Base-by-base conservation (phyloP, 73 alveolate genomes). In the Paramecium bursaria region DNA sequence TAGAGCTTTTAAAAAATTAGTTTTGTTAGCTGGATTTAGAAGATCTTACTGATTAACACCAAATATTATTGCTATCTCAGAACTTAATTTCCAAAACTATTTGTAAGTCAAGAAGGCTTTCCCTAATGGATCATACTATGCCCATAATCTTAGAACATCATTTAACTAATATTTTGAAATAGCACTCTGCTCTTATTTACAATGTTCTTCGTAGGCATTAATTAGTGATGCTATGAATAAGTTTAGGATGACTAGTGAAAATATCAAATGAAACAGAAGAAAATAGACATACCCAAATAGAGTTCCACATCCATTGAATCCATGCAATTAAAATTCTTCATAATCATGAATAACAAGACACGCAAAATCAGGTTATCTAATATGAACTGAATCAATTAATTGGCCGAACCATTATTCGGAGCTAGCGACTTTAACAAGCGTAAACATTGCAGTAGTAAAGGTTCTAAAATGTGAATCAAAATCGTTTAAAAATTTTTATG, bases 391-490 rank as follows among this genome's bases (percentile, higher is more conserved):
- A 67, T 67, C 82, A 25, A 67, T 57, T 26, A 67, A 42, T 26
- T 39, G 44, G 9, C 22, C 54, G 60, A 53, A 67, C 82, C 82
- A 67, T 39, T 25, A 67, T 42, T 67, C 82, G 17, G 60, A 39
- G 27, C 82, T 67, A 39, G 82, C 82, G 27, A 67, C 82, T 67
- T 57, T 67, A 39, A 67, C 82, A 6, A 67, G 44, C n/a, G 82
- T 39, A 27, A 67, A 67, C 82, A 67, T 67, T 1, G 82, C 82
- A 67, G 82, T 67, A 19, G 82, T n/a, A 67, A 67, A 67, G 19
- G 33, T 67, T 67, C 55, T 15, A 42, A 67, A 67, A 67, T 67
- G 82, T 42, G 44, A 25, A 67, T 67, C 82, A 67, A 39, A 67
- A 33, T 42, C 82, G 33, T 67, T 47, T 15, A 67, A 39, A 15